phyloP scores from a whole-genome alignment of 169 alveolate genomes.

The Plasmodium ovale region DNA sequence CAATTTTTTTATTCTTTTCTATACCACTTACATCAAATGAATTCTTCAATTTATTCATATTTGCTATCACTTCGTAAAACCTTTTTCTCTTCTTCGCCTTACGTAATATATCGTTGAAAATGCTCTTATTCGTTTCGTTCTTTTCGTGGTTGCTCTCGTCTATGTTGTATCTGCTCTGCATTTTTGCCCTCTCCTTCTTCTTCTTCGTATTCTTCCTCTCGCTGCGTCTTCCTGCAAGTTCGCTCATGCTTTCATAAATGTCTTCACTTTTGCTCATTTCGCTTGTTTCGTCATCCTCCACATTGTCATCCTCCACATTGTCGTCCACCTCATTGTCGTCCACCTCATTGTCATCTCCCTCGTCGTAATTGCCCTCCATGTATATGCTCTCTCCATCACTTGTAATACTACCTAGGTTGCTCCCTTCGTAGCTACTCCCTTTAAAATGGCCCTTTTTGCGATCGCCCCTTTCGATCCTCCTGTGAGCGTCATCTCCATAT shows the following conservation, averaged over 20 bases:
- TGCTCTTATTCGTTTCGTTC: constrained; percentile 29
- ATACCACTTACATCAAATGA: constrained; percentile 36
- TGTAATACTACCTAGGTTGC: too few relatives aligned
- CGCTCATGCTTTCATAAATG: too few relatives aligned
- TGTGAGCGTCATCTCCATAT: too few relatives aligned
- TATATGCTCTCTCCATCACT: neutral
- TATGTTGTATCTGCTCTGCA: constrained; percentile 9
- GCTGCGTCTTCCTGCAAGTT: neutral
- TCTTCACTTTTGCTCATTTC: neutral
- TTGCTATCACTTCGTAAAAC: constrained; percentile 47
- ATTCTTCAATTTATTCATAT: constrained; percentile 38
- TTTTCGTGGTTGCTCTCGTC: constrained; percentile 6
- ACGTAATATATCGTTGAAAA: constrained; percentile 43
- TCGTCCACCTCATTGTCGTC: neutral
- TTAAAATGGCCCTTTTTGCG: too few relatives aligned
- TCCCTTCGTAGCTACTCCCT: too few relatives aligned
- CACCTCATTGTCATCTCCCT: neutral
- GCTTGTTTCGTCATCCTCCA: neutral
- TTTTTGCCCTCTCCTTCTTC: neutral
- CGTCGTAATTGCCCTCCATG: too few relatives aligned
- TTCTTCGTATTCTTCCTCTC: neutral
- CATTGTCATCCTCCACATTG: neutral
- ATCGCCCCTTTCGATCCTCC: too few relatives aligned
- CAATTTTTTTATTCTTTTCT: constrained; percentile 45
- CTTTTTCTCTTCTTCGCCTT: constrained; percentile 51